Conservation (phyloP, 805 yeast species). For the Cyberlindnera maritima region DNA sequence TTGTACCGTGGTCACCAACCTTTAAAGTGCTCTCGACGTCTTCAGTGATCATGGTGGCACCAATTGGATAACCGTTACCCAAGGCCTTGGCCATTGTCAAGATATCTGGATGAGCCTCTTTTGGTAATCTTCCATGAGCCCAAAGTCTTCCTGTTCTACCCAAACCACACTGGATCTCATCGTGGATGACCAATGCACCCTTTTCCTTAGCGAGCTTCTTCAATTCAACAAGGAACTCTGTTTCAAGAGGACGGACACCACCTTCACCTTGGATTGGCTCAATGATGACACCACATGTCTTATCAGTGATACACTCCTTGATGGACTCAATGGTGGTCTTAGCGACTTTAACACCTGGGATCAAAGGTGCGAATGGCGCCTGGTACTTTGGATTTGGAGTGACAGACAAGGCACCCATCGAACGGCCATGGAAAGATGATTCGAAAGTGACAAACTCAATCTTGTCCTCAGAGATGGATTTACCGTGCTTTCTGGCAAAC, state of each 20-base stretch:
- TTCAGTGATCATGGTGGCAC: slow-evolving; percentile 87
- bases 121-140: slow-evolving; percentile 81
- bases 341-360: slow-evolving; percentile 84
- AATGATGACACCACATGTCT: slow-evolving; percentile 81
- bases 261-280: slow-evolving; percentile 99
- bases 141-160: slow-evolving; percentile 91
- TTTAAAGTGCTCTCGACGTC: slow-evolving; percentile 66
- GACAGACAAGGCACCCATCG: slow-evolving; percentile 89
- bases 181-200: slow-evolving; percentile 79
- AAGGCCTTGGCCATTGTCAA: slow-evolving; percentile 93
- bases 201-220: slow-evolving; percentile 64
- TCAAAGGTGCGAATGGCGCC: slow-evolving; percentile 82
- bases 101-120: slow-evolving; percentile 90
- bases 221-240: slow-evolving; percentile 63
- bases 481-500: slow-evolving; percentile 80
- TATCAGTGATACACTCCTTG: slow-evolving; percentile 38
- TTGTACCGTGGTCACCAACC: slow-evolving; percentile 97
- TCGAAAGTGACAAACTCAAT: slow-evolving; percentile 82
- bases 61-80: slow-evolving; percentile 96
- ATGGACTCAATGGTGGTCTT: slow-evolving; percentile 60
- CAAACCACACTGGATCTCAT: slow-evolving; percentile 96
- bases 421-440: slow-evolving; percentile 91
- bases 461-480: slow-evolving; percentile 49
- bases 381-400: slow-evolving; percentile 94
- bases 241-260: slow-evolving; percentile 71